phyloP scores from a whole-genome alignment of 306 rosid species.

The Acacia melanoxylon region DNA sequence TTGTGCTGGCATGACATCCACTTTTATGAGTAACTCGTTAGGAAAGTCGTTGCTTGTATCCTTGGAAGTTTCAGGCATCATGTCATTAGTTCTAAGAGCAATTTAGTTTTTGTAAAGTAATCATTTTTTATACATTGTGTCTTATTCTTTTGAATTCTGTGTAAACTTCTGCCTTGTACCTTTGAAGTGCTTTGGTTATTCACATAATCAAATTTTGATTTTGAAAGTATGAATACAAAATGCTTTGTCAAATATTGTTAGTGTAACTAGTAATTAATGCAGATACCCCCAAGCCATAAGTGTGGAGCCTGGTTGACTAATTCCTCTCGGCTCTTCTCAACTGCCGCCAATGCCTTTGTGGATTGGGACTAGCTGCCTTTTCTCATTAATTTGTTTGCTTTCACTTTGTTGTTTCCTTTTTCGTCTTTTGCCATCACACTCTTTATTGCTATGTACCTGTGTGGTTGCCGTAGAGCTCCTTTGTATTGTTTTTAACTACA shows the following conservation, averaged over 20 bases:
- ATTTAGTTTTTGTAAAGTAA: slow-evolving; percentile 11
- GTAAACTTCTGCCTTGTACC: not conserved
- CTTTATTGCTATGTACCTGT: too few relatives aligned
- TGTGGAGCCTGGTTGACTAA: too few relatives aligned
- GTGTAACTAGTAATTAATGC: not conserved
- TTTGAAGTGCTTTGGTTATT: not conserved
- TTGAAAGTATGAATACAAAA: not conserved
- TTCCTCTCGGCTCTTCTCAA: too few relatives aligned
- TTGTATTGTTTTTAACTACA: too few relatives aligned
- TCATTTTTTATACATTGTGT: not conserved
- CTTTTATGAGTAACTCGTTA: slow-evolving; percentile 61
- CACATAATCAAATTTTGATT: not conserved
- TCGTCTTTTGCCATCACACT: too few relatives aligned
- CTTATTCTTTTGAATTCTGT: not conserved
- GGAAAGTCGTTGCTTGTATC: slow-evolving; percentile 15
- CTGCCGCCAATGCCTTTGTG: too few relatives aligned
- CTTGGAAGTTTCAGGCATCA: slow-evolving; percentile 4
- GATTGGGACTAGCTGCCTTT: too few relatives aligned
- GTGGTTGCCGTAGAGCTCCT: too few relatives aligned
- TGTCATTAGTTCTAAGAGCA: not conserved
- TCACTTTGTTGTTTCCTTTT: too few relatives aligned
- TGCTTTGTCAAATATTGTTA: not conserved
- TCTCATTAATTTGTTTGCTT: too few relatives aligned
- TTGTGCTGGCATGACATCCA: slow-evolving; percentile 97
- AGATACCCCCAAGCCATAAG: too few relatives aligned